Evolutionary conservation across 164 flowering plant genomes (phyloP).

Genomic region (Amborella trichopoda): DNA sequence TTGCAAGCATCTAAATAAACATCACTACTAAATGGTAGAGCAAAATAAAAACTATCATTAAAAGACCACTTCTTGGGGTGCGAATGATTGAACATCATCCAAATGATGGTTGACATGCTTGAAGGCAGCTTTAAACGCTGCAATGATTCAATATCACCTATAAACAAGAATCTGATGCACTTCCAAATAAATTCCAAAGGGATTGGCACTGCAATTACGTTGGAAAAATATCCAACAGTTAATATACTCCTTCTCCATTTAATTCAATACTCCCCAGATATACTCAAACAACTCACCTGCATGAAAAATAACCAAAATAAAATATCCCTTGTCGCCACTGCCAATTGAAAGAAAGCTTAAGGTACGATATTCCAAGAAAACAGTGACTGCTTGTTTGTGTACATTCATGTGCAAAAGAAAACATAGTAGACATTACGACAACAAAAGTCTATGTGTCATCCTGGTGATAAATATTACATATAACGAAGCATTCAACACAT

Average conservation of each 20-base stretch:
- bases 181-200: slow-evolving; percentile 11
- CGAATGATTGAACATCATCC: slow-evolving; percentile 29
- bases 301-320: no score
- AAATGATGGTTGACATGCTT: slow-evolving; percentile 48
- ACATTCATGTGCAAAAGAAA: no score
- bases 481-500: no score
- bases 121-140: slow-evolving; percentile 53
- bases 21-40: slow-evolving; percentile 23
- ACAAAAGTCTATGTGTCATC: no score
- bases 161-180: slow-evolving; percentile 11
- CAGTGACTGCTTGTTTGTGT: no score
- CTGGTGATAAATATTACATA: no score
- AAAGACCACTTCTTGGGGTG: slow-evolving; percentile 35
- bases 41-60: slow-evolving; percentile 17
- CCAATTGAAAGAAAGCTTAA: no score
- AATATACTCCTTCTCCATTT: slow-evolving; percentile 11
- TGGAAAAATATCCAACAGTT: slow-evolving; percentile 7
- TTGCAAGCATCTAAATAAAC: slow-evolving; percentile 22
- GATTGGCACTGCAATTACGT: slow-evolving; percentile 5
- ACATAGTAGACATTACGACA: no score
- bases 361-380: no score
- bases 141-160: slow-evolving; percentile 37
- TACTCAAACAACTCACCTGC: no score
- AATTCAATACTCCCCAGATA: slow-evolving; percentile 9
- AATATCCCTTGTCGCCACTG: no score